A percentile compares a stretch with the other conserved stretches of the same genome.
Evolutionary conservation across 371 early-diverging fungal genomes (phyloP).

Genomic region (Mortierella sp.): DNA sequence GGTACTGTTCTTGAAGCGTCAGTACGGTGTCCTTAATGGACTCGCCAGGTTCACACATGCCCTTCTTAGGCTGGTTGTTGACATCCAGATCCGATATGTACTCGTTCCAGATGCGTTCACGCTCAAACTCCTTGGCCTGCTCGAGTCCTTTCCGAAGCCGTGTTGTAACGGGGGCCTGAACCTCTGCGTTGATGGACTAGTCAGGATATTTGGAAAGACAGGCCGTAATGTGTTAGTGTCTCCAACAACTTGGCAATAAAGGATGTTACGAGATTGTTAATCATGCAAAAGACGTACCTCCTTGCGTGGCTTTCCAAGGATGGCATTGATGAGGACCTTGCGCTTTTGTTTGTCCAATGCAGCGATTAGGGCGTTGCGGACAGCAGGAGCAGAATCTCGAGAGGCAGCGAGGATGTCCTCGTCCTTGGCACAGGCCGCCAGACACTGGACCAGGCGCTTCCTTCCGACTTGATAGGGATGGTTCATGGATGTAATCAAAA

Average conservation of each 20-base stretch:
- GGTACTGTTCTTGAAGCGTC: constrained; percentile 37
- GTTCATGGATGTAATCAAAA: constrained; percentile 34
- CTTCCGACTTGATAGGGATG: constrained; percentile 45
- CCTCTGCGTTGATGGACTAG: constrained; percentile 6
- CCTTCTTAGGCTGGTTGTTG: constrained; percentile 25
- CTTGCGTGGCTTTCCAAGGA: constrained; percentile 40
- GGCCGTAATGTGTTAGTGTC: background rate
- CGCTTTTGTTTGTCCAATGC: constrained; percentile 31
- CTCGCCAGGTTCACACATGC: constrained; percentile 36
- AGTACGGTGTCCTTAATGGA: constrained; percentile 35
- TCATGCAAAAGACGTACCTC: constrained; percentile 17
- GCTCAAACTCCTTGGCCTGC: constrained; percentile 39
- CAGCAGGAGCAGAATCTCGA: constrained; percentile 28
- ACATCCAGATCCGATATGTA: constrained; percentile 20
- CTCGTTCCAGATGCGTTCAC: constrained; percentile 41
- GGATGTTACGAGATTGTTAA: background rate
- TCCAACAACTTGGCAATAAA: background rate
- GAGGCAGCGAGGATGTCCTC: constrained; percentile 36
- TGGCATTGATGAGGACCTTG: constrained; percentile 26
- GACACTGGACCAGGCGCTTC: constrained; percentile 31
- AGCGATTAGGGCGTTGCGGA: constrained; percentile 38
- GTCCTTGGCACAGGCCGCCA: constrained; percentile 37
- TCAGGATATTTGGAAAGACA: background rate
- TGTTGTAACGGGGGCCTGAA: constrained; percentile 16
- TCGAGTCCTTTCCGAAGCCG: constrained; percentile 35